Evolutionary conservation across 805 yeast species (phyloP), one percentile per base, ranked within the genome.

Genomic region (Pichia thaimueangensis): DNA sequence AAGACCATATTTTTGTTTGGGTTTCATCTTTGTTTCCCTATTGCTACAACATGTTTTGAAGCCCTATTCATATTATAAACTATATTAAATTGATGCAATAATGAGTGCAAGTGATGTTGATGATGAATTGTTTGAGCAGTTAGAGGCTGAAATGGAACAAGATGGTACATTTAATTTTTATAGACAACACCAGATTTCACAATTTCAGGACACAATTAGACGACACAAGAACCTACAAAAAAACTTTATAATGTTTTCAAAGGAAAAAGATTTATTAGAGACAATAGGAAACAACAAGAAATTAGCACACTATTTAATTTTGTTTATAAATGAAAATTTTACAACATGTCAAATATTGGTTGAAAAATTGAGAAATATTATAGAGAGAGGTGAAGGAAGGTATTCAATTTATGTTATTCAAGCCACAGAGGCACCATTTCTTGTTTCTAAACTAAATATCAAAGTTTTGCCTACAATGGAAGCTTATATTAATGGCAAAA

Each of bases 391-490:
- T 9, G 19, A 19, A 6, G 42, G 42, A 2, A n/a, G 5, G 2
- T 43, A 37, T 17, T 23, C 16, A 3, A 27, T 34, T 2, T 37
- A 12, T 13, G 15, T 38, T 12, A 24, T 43, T 2, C 15, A 38
- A 15, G 95, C 85, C 0, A 73, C 68, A 28, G 63, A 72, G 30
- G 83, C 89, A 1, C 88, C 94, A 4, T 86, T 86, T 54, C 63
- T 87, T 35, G 86, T 78, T 5, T 63, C 76, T 2, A 78, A 76
- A 54, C 68, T 87, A 30, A 64, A 68, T 3, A 69, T 87, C 38
- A 76, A 81, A 55, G 78, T 82, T 10, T 65, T 86, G 5, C 96
- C 96, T 0, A 80, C 79, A 49, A 78, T 86, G 2, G 60, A 82
- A 2, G 66, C 78, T 8, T 86, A 80, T 54, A 64, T 63, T 11